Conservation (phyloP, 2,329 filamentous ascomycete genomes). For the Xylariaceae sp. region DNA sequence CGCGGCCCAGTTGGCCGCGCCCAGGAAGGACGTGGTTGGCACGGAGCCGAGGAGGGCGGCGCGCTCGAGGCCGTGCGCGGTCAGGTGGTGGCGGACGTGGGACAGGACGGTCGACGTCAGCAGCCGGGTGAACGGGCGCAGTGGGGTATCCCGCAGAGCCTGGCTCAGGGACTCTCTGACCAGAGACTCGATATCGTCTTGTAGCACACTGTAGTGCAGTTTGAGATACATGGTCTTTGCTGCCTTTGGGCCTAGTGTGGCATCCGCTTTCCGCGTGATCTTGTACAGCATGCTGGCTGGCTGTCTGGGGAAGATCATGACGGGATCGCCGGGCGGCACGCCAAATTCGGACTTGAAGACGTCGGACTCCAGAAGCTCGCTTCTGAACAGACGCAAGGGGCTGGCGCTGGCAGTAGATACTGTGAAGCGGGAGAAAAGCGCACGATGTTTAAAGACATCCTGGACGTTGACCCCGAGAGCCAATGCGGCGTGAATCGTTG, state of each 20-base stretch:
- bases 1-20: conserved; percentile 38
- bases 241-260: conserved; percentile 25
- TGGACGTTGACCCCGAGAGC: conserved; percentile 94
- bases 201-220: conserved; percentile 68
- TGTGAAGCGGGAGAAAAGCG: conserved; percentile 83
- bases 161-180: conserved; percentile 36
- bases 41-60: conserved; percentile 46
- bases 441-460: conserved; percentile 80
- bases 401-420: conserved; percentile 72
- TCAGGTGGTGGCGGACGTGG: conserved; percentile 36
- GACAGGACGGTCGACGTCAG: conserved; percentile 36
- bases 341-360: conserved; percentile 59
- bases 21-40: conserved; percentile 40
- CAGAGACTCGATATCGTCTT: conserved; percentile 59
- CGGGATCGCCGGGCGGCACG: conserved; percentile 39
- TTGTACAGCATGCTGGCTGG: conserved; percentile 76
- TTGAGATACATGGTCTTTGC: conserved; percentile 55
- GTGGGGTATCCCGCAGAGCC: conserved; percentile 30
- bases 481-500: conserved; percentile 63
- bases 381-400: conserved; percentile 66
- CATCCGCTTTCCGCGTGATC: conserved; percentile 49
- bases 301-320: conserved; percentile 71
- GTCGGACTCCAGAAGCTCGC: conserved; percentile 62
- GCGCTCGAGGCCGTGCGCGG: conserved; percentile 47
- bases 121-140: conserved; percentile 40